phyloP scores from a whole-genome alignment of 2,329 filamentous ascomycete species.

The Immersiporthe knoxdaviesiana region DNA sequence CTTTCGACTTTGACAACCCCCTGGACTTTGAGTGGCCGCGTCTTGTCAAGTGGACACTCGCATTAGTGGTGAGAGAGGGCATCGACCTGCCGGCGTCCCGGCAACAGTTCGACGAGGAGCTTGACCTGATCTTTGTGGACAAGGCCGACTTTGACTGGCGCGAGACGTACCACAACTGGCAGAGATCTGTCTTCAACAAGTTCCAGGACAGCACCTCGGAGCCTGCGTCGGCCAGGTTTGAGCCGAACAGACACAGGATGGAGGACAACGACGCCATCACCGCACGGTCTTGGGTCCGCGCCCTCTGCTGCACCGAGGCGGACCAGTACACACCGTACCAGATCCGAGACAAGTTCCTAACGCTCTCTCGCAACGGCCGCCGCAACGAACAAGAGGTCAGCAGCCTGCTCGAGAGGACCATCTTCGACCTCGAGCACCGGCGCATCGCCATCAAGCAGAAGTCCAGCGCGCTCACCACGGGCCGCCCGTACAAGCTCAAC shows the following conservation, averaged over 20 bases:
- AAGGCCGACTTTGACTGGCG: constrained; percentile 52
- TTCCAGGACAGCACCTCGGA: constrained; percentile 58
- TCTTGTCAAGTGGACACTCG: constrained; percentile 69
- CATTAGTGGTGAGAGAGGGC: constrained; percentile 51
- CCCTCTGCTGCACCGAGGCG: constrained; percentile 58
- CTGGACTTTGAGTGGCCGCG: constrained; percentile 69
- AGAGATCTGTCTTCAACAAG: constrained; percentile 59
- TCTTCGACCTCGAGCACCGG: constrained; percentile 52
- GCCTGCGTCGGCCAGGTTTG: constrained; percentile 45
- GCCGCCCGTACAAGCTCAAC: constrained; percentile 66
- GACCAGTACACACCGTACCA: constrained; percentile 51
- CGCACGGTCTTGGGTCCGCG: constrained; percentile 63
- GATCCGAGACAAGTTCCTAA: constrained; percentile 56
- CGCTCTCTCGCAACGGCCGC: constrained; percentile 43
- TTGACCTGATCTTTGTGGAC: constrained; percentile 38
- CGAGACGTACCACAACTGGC: constrained; percentile 58
- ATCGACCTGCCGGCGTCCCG: constrained; percentile 53
- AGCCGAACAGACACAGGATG: constrained; percentile 16
- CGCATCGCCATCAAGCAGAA: constrained; percentile 64
- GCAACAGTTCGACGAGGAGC: constrained; percentile 43
- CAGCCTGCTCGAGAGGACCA: constrained; percentile 50
- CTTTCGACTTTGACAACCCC: constrained; percentile 66
- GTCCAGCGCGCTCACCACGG: constrained; percentile 58
- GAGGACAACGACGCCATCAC: constrained; percentile 37
- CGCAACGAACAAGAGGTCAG: constrained; percentile 45